Evolutionary conservation across 2,329 filamentous ascomycete genomes (phyloP).

Genomic region (Tolypocladium paradoxum): DNA sequence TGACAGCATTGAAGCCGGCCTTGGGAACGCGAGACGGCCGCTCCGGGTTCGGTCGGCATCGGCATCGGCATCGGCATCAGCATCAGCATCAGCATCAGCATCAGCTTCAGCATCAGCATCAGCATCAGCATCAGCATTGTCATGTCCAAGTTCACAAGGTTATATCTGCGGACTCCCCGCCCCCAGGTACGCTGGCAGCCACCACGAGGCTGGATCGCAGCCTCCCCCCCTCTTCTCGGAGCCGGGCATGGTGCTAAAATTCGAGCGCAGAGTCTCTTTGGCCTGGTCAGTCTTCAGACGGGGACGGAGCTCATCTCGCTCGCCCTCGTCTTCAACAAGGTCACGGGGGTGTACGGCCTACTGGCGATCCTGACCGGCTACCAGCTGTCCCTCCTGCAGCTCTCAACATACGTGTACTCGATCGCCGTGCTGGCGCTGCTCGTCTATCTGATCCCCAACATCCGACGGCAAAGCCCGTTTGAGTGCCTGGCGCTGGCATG

Average conservation of each 20-base stretch:
- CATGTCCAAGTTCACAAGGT: constrained; percentile 26
- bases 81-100: constrained; percentile 1
- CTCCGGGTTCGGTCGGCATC: background rate
- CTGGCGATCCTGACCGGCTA: constrained; percentile 83
- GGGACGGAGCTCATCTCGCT: constrained; percentile 78
- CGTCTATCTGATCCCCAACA: constrained; percentile 64
- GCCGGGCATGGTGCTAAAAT: background rate
- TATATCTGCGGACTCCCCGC: constrained; percentile 27
- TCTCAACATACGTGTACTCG: constrained; percentile 88
- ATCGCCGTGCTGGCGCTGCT: constrained; percentile 58
- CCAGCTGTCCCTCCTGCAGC: constrained; percentile 68
- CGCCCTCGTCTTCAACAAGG: constrained; percentile 81
- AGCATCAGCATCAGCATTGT: constrained; percentile 1
- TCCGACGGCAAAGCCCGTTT: constrained; percentile 67
- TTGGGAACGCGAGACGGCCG: background rate
- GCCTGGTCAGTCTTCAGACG: constrained; percentile 75
- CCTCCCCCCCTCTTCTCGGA: background rate
- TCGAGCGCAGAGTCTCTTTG: constrained; percentile 62
- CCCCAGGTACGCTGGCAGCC: constrained; percentile 23
- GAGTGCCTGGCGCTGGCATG: constrained; percentile 74
- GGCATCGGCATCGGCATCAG: background rate
- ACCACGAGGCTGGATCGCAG: background rate
- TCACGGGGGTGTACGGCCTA: constrained; percentile 81
- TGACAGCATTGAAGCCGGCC: background rate
- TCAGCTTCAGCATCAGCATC: background rate